Evolutionary conservation across 805 yeast genomes (phyloP), one percentile per base, ranked within the genome.

Genomic region (Ascoidea asiatica): DNA sequence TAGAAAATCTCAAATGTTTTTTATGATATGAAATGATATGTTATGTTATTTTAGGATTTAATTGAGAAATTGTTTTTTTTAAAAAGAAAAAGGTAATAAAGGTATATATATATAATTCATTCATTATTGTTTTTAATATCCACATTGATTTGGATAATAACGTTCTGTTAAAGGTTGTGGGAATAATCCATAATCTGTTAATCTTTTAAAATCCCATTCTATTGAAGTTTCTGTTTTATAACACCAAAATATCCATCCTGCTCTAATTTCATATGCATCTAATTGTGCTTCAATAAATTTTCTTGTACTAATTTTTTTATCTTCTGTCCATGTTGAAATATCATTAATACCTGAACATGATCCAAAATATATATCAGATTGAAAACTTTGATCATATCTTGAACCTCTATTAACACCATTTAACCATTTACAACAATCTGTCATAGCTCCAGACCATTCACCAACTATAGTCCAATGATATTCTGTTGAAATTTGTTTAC

Each of bases 181-280:
- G 72, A 89, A 80, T 37, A 86, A 57, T 21, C 76, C 79, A 45
- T 72, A 60, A 18, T 61, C 67, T 19, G 73, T 61, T 53, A 89
- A 72, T 50, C 67, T 65, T 54, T 70, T 67, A 66, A 84, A 72
- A 63, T 85, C 95, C 97, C 97, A 89, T 60, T 89, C 96, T 44
- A 81, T 59, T 19, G 85, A 68, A 52, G 63, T 63, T 64, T 89
- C 96, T 21, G 95, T 83, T 70, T 88, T 89, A 81, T 86, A 88
- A 60, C 81, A 76, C 97, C 97, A 89, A 69, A 84, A 81, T 46
- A 86, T 74, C 96, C 96, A 89, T 29, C 97, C 97, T 35, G 69
- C 73, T 47, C 77, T 71, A 53, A 72, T 72, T 54, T 79, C 85
- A 56, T 70, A 80, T 1, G 95, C 86, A 58, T 89, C 95, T 56